Percentiles rank a stretch among this genome's conserved stretches.
phyloP scores from a whole-genome alignment of 1,284 basidiomycete species.

The Puccinia triticina region DNA sequence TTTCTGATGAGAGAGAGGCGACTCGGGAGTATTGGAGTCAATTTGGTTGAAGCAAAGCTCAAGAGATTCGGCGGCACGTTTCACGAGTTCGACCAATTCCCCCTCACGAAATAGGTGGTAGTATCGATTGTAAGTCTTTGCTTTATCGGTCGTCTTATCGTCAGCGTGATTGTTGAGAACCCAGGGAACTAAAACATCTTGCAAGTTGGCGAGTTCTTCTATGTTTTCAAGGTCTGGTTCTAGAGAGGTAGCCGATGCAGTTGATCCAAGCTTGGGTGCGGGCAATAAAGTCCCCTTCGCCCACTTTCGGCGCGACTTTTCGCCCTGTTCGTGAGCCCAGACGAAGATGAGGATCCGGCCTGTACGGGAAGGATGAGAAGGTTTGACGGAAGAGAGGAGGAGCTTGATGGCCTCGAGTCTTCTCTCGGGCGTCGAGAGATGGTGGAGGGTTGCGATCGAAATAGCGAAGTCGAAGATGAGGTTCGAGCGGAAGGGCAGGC shows the following conservation, averaged over 20 bases:
- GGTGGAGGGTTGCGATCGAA: constrained; percentile 92
- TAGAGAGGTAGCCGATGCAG: not conserved
- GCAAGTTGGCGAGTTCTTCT: constrained; percentile 53
- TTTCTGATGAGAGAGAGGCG: not conserved
- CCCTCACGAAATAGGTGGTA: constrained; percentile 88
- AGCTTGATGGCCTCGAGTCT: constrained; percentile 70
- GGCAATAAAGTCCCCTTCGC: constrained; percentile 36
- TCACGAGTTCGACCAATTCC: constrained; percentile 71
- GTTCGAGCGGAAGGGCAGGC: constrained; percentile 22
- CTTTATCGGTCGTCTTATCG: not conserved
- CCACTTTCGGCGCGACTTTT: constrained; percentile 35
- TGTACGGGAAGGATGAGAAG: constrained; percentile 4
- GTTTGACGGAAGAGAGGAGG: constrained; percentile 53
- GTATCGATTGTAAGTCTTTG: constrained; percentile 68
- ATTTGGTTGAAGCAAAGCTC: constrained; percentile 5
- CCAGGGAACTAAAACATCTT: constrained; percentile 77
- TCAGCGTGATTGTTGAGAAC: constrained; percentile 58
- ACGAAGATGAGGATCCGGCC: constrained; percentile 78
- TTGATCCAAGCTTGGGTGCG: constrained; percentile 54
- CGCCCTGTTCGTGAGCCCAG: constrained; percentile 95
- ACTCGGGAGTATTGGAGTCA: not conserved
- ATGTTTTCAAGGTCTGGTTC: not conserved
- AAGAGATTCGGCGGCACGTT: constrained; percentile 65
- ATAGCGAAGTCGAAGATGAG: constrained; percentile 73
- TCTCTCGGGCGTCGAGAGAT: constrained; percentile 76